phyloP scores from a whole-genome alignment of 352 stramenopile genomes.

The Aphanomyces stellatus region DNA sequence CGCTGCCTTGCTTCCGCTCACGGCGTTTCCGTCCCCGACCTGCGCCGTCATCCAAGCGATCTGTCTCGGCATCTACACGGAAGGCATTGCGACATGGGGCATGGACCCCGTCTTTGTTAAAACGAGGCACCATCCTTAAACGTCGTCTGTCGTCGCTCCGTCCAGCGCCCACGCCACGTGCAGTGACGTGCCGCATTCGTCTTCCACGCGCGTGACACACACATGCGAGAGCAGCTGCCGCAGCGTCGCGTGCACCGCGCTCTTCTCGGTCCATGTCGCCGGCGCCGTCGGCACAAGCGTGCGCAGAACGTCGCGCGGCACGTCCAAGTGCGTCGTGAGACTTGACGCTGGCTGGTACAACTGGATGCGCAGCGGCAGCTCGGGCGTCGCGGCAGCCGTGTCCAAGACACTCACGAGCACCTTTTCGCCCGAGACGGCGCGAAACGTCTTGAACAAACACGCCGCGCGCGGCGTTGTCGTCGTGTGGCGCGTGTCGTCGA shows the following conservation, averaged over 20 bases:
- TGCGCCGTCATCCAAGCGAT: neutral
- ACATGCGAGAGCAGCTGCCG: slow-evolving; percentile 13
- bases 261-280: neutral
- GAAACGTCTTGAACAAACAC: slow-evolving; percentile 19
- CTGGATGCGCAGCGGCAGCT: neutral
- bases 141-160: neutral
- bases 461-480: neutral
- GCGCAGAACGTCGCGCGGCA: neutral
- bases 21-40: neutral
- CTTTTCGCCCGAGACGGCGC: neutral
- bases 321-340: neutral
- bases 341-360: slow-evolving; percentile 17
- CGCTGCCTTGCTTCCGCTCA: neutral
- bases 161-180: neutral
- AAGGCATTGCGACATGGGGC: neutral
- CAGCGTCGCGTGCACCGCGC: neutral
- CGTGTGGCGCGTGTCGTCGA: neutral
- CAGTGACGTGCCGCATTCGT: slow-evolving; percentile 13
- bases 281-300: neutral
- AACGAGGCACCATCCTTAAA: neutral
- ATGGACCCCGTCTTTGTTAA: neutral
- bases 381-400: neutral
- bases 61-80: neutral
- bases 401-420: slow-evolving; percentile 1
- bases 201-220: neutral